These are phyloP conservation scores for Yamagishiella unicocca DNA, from an alignment of 139 green algal species.

Conservation along the genomic window DNA sequence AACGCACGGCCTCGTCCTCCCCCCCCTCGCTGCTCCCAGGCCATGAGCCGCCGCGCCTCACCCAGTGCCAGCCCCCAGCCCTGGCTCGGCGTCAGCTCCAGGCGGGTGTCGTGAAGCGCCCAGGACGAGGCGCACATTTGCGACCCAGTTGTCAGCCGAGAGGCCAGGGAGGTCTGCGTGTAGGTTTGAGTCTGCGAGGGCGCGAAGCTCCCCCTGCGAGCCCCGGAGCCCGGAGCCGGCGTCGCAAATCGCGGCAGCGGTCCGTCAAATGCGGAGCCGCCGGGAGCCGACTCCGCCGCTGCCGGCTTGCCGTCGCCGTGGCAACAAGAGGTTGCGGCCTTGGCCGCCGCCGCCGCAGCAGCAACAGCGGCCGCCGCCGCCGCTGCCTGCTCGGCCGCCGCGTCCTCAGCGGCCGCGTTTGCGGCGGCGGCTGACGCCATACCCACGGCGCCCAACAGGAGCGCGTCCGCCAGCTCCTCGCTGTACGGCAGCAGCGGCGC, in stretches of 20 bases:
- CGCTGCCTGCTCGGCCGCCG: not conserved
- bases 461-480: not conserved
- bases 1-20: too few species aligned
- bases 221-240: not conserved
- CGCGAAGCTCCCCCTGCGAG: too few species aligned
- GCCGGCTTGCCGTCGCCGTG: too few species aligned
- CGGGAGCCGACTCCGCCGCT: not conserved
- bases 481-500: slow-evolving; percentile 32
- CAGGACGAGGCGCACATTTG: not conserved
- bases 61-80: not conserved
- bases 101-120: not conserved
- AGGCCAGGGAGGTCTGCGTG: not conserved
- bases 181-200: not conserved
- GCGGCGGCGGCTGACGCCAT: not conserved
- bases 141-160: not conserved
- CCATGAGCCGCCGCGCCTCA: not conserved
- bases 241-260: not conserved
- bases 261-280: too few species aligned
- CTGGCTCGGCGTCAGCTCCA: not conserved
- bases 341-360: not conserved
- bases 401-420: not conserved
- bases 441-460: not conserved
- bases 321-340: not conserved
- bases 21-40: not conserved
- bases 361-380: not conserved